Evolutionary conservation across 2,329 filamentous ascomycete genomes (phyloP), one percentile per base, ranked within the genome.

Genomic region (Fusarium foetens): DNA sequence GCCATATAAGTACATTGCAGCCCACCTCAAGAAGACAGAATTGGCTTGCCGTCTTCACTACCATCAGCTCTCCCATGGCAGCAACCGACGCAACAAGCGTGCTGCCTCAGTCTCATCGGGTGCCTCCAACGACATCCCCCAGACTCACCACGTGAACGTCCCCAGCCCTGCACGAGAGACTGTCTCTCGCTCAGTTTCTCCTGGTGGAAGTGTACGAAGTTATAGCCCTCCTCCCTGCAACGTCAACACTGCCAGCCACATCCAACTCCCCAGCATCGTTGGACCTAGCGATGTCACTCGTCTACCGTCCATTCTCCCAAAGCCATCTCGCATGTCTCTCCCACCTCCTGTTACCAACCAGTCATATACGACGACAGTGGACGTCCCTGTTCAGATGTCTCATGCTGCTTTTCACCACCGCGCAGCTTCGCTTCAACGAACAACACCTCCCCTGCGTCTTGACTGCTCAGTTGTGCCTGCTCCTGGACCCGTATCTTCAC

Each of bases 1-100:
- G 90, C 93, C 93, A 1, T 96, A 96, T 83, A 96, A 95, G 86
- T 93, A 95, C 80, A 96, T 96, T 79, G 93, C 93, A 65, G 89
- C 91, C 66, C 92, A 95, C 76, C 85, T 96, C 75, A 94, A 94
- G 83, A 97, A 96, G 86, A 96, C 93, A 1, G 93, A 96, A 84
- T 86, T 96, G 66, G 93, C 93, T 52, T 97, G 93, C 83, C 93
- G 94, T 71, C 88, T 97, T 70, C 94, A 96, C 82, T 95, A 94
- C 80, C 93, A 97, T 79, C 93, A 96, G 79, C 88, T 96, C 71
- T 94, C 92, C 72, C 93, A 94, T 80, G 93, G 93, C 65, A 93
- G 89, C 84, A 93, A 93, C 83, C 91, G 93, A 76, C 92, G 93
- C 80, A 94, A 93, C 80, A 94, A 93, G 86, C 89, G 93, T 66